A percentile compares a stretch with the other conserved stretches of the same genome.
These are phyloP conservation scores for Porogramme epimiltina DNA, from an alignment of 1,284 basidiomycete species.

Conservation along the genomic window DNA sequence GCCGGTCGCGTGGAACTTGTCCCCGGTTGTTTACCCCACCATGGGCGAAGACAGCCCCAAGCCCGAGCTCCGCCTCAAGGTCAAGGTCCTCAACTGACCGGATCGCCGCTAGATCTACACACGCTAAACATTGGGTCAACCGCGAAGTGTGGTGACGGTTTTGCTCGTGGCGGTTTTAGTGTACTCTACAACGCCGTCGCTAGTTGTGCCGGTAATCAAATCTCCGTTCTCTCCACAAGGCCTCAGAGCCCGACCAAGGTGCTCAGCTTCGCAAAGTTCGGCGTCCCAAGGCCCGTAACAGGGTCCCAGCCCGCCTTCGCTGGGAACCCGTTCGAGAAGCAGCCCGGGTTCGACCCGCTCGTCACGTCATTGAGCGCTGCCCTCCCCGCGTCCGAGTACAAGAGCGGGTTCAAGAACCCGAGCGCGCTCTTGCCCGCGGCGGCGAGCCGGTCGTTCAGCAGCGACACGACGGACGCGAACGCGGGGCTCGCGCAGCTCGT, in stretches of 20 bases:
- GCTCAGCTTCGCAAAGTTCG: slow-evolving; percentile 28
- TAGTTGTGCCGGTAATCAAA: too few relatives aligned
- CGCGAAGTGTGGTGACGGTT: too few relatives aligned
- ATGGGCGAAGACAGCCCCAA: slow-evolving; percentile 4
- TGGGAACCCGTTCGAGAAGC: slow-evolving; percentile 38
- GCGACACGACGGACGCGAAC: slow-evolving; percentile 52
- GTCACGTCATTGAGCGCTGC: slow-evolving; percentile 47
- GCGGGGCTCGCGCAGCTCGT: slow-evolving; percentile 51
- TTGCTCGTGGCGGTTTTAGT: too few relatives aligned
- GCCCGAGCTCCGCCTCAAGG: slow-evolving; percentile 1
- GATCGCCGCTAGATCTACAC: too few relatives aligned
- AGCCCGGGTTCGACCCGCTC: slow-evolving; percentile 31
- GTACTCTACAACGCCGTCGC: too few relatives aligned
- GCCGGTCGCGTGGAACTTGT: neutral
- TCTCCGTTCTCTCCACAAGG: too few relatives aligned
- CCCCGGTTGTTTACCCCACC: neutral
- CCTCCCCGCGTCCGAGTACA: slow-evolving; percentile 31
- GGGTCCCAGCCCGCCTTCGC: slow-evolving; percentile 41
- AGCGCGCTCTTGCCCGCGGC: slow-evolving; percentile 42
- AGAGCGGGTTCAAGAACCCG: slow-evolving; percentile 53
- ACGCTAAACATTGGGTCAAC: too few relatives aligned
- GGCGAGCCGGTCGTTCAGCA: slow-evolving; percentile 56
- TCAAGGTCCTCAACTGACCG: too few relatives aligned
- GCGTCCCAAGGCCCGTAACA: slow-evolving; percentile 34
- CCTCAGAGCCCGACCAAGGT: slow-evolving; percentile 9